Evolutionary conservation across 192 early-diverging fungal species (phyloP).

Genomic region (Geosiphon pyriformis): DNA sequence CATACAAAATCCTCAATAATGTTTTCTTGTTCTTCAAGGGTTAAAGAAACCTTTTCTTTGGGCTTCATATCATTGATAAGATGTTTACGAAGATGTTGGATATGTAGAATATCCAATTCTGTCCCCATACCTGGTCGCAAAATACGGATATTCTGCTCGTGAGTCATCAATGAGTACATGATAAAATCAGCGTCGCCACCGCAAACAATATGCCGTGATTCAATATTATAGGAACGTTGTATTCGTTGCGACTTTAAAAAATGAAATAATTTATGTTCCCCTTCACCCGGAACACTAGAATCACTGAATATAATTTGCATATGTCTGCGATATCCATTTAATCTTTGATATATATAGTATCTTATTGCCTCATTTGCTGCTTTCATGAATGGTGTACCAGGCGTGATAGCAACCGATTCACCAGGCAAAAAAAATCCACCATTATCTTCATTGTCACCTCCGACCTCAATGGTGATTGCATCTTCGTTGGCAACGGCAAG

Average conservation of each 20-base stretch:
- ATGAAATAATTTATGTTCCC: conserved; percentile 18
- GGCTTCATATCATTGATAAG: conserved; percentile 13
- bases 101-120: background rate
- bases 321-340: conserved; percentile 5
- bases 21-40: conserved; percentile 1
- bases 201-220: conserved; percentile 15
- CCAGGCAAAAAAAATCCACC: conserved; percentile 19
- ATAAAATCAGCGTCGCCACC: conserved; percentile 23
- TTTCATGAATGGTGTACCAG: conserved; percentile 20
- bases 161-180: conserved; percentile 15
- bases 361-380: conserved; percentile 17
- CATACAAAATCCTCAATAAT: conserved; percentile 25
- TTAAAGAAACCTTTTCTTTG: background rate
- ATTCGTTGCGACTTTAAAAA: conserved; percentile 18
- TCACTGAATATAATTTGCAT: conserved; percentile 24
- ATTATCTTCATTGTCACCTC: background rate
- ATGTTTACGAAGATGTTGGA: conserved; percentile 15
- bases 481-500: background rate
- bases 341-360: conserved; percentile 19
- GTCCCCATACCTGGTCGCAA: background rate
- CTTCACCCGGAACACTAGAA: conserved; percentile 22
- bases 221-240: conserved; percentile 1
- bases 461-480: background rate
- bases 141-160: conserved; percentile 13
- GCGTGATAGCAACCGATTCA: conserved; percentile 9